Evolutionary conservation across 495 filamentous ascomycete species (phyloP), one percentile per base, ranked within the genome.

Genomic region (Annulohypoxylon stygium): DNA sequence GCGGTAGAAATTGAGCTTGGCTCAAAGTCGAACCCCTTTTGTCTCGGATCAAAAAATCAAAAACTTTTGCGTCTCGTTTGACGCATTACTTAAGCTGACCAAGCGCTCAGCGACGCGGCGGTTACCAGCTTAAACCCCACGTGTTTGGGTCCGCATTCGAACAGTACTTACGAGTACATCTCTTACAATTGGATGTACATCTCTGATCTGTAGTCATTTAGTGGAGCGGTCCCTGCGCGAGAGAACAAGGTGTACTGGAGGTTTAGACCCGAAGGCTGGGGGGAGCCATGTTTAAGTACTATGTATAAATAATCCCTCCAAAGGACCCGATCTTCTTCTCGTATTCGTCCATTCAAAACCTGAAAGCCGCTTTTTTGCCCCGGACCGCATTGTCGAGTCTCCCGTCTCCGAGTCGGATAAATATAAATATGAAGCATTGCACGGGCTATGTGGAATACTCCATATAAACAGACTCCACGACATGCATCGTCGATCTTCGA

Each of bases 401-500:
- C 14, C 67, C 62, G 67, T 41, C 39, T 60, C 58, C 72, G 72
- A 23, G 20, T 48, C 61, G 63, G 48, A 53, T 51, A 51, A 41
- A 20, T 16, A 45, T 62, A 25, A 62, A 23, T 47, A 47, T 47
- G 43, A 66, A 11, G 26, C 30, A 65, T 65, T 59, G 14, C 12
- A 54, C 45, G 43, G 51, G 10, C 20, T 57, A 43, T 48, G 23
- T 36, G 14, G 41, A 55, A 67, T 63, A 51, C 36, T 58, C 61
- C 62, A 57, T 71, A 58, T 26, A 26, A 51, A 60, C 67, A 26
- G 59, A 57, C 37, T 58, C 43, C 43, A 64, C 63, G 62, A 70
- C 18, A 58, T 63, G 57, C 57, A 53, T 37, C 37, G 66, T 67
- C 67, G 66, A 70, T 74, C 71, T 62, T 67, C 25, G 50, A 39